Conservation (phyloP, 148 eudicot genomes). For the Fagopyrum esculentum region DNA sequence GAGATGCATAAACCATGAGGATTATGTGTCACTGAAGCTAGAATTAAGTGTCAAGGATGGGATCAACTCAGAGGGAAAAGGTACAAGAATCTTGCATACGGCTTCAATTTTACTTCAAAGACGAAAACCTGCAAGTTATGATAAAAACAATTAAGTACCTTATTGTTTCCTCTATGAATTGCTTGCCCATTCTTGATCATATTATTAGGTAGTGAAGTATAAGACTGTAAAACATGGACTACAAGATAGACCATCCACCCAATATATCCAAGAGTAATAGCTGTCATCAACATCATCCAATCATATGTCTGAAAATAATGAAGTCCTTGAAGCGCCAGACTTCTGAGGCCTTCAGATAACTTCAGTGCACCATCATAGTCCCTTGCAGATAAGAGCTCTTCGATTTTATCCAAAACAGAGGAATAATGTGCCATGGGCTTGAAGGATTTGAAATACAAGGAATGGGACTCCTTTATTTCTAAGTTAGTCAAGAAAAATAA, state of each 20-base stretch:
- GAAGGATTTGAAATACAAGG: conserved; percentile 71
- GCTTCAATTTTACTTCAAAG: neutral
- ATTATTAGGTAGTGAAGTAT: conserved; percentile 50
- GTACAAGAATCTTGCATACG: neutral
- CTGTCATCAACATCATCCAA: conserved; percentile 93
- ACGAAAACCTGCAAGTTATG: neutral
- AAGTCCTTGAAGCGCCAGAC: conserved; percentile 80
- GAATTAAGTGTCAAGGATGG: conserved; percentile 6
- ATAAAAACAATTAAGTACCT: conserved; percentile 32
- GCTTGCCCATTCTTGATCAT: conserved; percentile 45
- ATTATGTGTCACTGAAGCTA: conserved; percentile 4
- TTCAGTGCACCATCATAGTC: conserved; percentile 68
- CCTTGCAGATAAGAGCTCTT: conserved; percentile 43
- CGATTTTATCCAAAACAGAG: conserved; percentile 51
- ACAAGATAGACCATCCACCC: conserved; percentile 90
- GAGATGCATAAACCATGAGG: neutral
- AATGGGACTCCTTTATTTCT: conserved; percentile 75
- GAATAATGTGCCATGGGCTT: conserved; percentile 70
- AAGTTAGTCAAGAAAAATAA: conserved; percentile 36
- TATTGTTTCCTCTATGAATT: conserved; percentile 31
- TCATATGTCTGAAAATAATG: conserved; percentile 97
- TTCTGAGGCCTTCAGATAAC: conserved; percentile 65
- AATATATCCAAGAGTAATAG: conserved; percentile 80
- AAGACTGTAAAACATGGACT: conserved; percentile 81
- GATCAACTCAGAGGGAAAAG: conserved; percentile 4